Conservation (phyloP, 1,284 basidiomycete genomes). For the Xerocomus cyaneibrunnescens region DNA sequence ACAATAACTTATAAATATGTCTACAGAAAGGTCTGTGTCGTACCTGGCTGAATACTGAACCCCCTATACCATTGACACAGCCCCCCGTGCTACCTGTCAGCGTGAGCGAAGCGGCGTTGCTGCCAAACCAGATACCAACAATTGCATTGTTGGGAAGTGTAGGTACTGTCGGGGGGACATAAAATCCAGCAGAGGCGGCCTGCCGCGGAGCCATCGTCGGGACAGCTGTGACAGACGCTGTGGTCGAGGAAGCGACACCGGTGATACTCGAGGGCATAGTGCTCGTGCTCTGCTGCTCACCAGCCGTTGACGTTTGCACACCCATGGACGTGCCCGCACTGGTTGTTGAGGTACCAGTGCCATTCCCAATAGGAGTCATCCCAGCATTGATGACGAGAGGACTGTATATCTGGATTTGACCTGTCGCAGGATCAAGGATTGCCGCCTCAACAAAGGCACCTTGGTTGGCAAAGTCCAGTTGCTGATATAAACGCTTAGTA, state of each 20-base stretch:
- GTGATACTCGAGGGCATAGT: too few species aligned
- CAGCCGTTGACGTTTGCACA: background rate
- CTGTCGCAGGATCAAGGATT: constrained; percentile 30
- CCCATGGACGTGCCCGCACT: background rate
- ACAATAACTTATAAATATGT: background rate
- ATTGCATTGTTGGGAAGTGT: constrained; percentile 26
- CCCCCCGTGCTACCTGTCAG: constrained; percentile 22
- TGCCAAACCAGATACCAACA: constrained; percentile 31
- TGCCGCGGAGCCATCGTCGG: constrained; percentile 11
- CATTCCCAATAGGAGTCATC: constrained; percentile 20
- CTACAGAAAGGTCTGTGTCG: background rate
- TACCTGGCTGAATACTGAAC: constrained; percentile 28
- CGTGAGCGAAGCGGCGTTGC: constrained; percentile 24
- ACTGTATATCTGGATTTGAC: constrained; percentile 27
- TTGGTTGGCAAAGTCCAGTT: constrained; percentile 28
- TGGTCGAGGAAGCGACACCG: background rate
- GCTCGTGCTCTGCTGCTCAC: too few species aligned
- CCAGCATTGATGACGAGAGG: constrained; percentile 30
- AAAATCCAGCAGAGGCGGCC: constrained; percentile 19
- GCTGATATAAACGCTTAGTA: constrained; percentile 10
- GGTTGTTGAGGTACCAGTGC: background rate
- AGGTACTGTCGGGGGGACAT: constrained; percentile 21
- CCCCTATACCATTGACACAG: constrained; percentile 25
- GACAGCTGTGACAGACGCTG: background rate
- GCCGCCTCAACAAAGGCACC: constrained; percentile 27